Evolutionary conservation across 176 grass and related monocot species (phyloP), one percentile per base, ranked within the genome.

Genomic region (Rhynchospora pubera): DNA sequence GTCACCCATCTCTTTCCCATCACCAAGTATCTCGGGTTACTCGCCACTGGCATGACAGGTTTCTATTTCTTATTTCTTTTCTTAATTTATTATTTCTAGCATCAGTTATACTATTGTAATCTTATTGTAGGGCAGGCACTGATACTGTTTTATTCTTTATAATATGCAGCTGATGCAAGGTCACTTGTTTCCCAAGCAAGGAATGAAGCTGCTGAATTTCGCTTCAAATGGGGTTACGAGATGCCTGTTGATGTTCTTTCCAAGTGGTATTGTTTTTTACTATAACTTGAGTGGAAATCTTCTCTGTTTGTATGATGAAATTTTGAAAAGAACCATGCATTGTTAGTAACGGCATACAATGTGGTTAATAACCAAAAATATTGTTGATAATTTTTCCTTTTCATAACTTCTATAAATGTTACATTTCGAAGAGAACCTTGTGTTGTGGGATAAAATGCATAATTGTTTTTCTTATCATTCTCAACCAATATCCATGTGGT

Each of bases 211-310:
- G 97, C 97, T 39, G 97, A 99, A 24, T 99, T 96, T 63, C 91
- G 93, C 83, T 96, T 96, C 65, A 99, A 99, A 90, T 99, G 97
- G 97, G 97, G 97, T 28, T 99, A 99, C 1, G 97, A 99, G 80
- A 96, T 99, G 87, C 97, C 97, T 58, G 90, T 95, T 43, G 97
- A 99, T 87, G 92, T 95, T 68, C 87, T 99, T 84, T 86, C 97
- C 9, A 96, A 93, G 85, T 99, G 97, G 97, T 99, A 90, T 7
- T 14, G 24, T 65, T 5, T 34, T 47, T 61, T 50, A 74, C 70
- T 15, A 74, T 15, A 74, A 21, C 13, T 77, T 55, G 24, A 77
- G 23, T 55, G 55, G 30, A 77, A 77, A 6, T 56, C 28, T 55
- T 26, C 7, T 18, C 13, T 70, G 52, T 30, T 76, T 77, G 47